These are phyloP conservation scores for Metarhizium anisopliae DNA, from an alignment of 2,329 filamentous ascomycete species.

Conservation along the genomic window DNA sequence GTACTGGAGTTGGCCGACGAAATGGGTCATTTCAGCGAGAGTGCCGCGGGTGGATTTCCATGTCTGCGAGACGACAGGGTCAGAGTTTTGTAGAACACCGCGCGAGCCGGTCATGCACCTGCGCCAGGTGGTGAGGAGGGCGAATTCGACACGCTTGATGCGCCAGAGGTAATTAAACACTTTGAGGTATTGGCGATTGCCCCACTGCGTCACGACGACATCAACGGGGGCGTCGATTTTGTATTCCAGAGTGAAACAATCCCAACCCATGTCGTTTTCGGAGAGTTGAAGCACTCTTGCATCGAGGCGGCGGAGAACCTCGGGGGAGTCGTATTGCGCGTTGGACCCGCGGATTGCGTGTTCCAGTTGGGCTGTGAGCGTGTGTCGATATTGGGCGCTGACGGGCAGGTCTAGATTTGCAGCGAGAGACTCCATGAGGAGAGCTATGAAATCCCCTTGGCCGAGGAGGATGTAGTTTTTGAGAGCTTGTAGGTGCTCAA, in stretches of 20 bases:
- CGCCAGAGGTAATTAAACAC: slow-evolving; percentile 99
- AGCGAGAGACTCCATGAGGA: slow-evolving; percentile 93
- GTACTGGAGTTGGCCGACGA: slow-evolving; percentile 93
- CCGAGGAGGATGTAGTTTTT: slow-evolving; percentile 94
- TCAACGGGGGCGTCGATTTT: slow-evolving; percentile 96
- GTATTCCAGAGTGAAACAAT: slow-evolving; percentile 97
- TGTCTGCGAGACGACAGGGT: slow-evolving; percentile 58
- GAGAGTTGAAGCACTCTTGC: slow-evolving; percentile 97
- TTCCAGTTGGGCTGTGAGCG: slow-evolving; percentile 92
- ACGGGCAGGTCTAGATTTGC: slow-evolving; percentile 89
- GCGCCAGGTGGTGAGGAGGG: slow-evolving; percentile 81
- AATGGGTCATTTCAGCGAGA: slow-evolving; percentile 97
- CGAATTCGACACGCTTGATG: slow-evolving; percentile 95
- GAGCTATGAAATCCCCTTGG: slow-evolving; percentile 92
- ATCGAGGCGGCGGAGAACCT: slow-evolving; percentile 84
- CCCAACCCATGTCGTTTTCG: slow-evolving; percentile 96
- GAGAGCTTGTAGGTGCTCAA: slow-evolving; percentile 81
- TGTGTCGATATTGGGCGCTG: slow-evolving; percentile 95
- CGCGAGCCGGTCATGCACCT: slow-evolving; percentile 91
- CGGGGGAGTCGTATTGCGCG: slow-evolving; percentile 87
- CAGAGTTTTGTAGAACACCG: slow-evolving; percentile 74
- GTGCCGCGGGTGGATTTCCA: slow-evolving; percentile 88
- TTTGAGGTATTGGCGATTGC: slow-evolving; percentile 92
- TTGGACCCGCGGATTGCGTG: slow-evolving; percentile 96
- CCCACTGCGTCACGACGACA: slow-evolving; percentile 93